phyloP scores from a whole-genome alignment of 129 eudicot genomes.

The Saussurea involucrata region DNA sequence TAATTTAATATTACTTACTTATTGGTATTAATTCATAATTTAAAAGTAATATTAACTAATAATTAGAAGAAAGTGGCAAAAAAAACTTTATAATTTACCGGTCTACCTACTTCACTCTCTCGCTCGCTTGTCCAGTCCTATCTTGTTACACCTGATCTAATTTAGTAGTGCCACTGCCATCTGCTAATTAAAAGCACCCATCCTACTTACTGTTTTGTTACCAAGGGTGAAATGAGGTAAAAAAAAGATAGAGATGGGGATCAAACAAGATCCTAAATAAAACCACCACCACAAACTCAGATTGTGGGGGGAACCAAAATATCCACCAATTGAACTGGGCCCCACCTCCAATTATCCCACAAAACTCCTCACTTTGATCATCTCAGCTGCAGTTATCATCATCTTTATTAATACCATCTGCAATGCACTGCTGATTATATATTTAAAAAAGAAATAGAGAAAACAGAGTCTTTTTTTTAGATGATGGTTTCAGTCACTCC shows the following conservation, averaged over 20 bases:
- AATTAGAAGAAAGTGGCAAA: too few relatives aligned
- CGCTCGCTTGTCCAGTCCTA: too few relatives aligned
- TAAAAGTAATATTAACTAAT: too few relatives aligned
- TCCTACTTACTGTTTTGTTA: too few relatives aligned
- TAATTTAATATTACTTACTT: too few relatives aligned
- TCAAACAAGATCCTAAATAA: slow-evolving; percentile 37
- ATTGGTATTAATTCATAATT: too few relatives aligned
- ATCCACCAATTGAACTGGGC: slow-evolving; percentile 31
- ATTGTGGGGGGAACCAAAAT: slow-evolving; percentile 42
- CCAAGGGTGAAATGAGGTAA: not conserved
- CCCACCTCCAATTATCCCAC: slow-evolving; percentile 27
- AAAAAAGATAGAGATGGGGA: slow-evolving; percentile 24
- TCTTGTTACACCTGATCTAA: too few relatives aligned
- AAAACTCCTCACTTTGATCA: slow-evolving; percentile 3
- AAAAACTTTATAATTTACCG: too few relatives aligned
- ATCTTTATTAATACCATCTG: not conserved
- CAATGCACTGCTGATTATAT: not conserved
- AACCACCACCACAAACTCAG: slow-evolving; percentile 63
- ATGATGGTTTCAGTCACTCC: slow-evolving; percentile 64
- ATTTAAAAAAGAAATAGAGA: not conserved
- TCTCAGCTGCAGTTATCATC: not conserved
- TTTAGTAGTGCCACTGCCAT: too few relatives aligned
- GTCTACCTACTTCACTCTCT: too few relatives aligned
- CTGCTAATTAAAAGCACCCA: too few relatives aligned
- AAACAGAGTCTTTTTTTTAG: slow-evolving; percentile 1